Conservation (phyloP, 2,329 filamentous ascomycete species). For the Paracorniculantispora psalliotae region DNA sequence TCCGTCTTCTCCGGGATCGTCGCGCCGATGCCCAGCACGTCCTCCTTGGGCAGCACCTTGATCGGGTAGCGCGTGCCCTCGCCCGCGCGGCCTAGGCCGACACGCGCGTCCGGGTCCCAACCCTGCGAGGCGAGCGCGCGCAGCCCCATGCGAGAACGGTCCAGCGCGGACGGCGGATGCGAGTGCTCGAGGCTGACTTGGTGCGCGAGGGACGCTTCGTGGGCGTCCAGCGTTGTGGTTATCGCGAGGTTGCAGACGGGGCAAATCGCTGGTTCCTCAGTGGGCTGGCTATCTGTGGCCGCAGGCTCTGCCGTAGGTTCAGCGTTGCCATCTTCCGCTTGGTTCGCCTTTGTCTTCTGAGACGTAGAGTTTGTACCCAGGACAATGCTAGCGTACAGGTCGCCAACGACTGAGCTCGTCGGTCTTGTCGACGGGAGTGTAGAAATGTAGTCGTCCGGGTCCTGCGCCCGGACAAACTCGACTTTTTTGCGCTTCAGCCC, state of each 20-base stretch:
- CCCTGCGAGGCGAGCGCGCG: slow-evolving; percentile 61
- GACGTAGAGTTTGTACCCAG: slow-evolving; percentile 36
- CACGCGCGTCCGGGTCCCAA: slow-evolving; percentile 68
- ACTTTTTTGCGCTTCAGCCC: slow-evolving; percentile 51
- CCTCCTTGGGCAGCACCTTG: slow-evolving; percentile 65
- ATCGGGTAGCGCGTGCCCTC: slow-evolving; percentile 74
- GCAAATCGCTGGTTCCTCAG: slow-evolving; percentile 23
- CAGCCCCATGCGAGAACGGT: slow-evolving; percentile 66
- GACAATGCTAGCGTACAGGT: slow-evolving; percentile 64
- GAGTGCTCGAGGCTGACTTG: slow-evolving; percentile 66
- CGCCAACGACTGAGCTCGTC: slow-evolving; percentile 37
- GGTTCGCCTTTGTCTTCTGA: slow-evolving; percentile 5
- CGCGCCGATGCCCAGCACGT: slow-evolving; percentile 69
- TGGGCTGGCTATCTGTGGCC: background rate
- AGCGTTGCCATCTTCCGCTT: slow-evolving; percentile 16
- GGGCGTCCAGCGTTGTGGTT: slow-evolving; percentile 31
- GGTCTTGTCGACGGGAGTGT: slow-evolving; percentile 22
- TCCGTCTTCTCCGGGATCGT: slow-evolving; percentile 35
- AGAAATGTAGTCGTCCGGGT: slow-evolving; percentile 28
- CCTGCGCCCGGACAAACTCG: slow-evolving; percentile 52
- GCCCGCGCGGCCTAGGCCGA: slow-evolving; percentile 60
- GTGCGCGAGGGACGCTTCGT: slow-evolving; percentile 63
- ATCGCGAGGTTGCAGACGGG: slow-evolving; percentile 33
- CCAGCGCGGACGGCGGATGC: slow-evolving; percentile 66
- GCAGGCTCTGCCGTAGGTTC: slow-evolving; percentile 1